Conservation (phyloP, 2,329 filamentous ascomycete genomes). For the Monilinia aucupariae region DNA sequence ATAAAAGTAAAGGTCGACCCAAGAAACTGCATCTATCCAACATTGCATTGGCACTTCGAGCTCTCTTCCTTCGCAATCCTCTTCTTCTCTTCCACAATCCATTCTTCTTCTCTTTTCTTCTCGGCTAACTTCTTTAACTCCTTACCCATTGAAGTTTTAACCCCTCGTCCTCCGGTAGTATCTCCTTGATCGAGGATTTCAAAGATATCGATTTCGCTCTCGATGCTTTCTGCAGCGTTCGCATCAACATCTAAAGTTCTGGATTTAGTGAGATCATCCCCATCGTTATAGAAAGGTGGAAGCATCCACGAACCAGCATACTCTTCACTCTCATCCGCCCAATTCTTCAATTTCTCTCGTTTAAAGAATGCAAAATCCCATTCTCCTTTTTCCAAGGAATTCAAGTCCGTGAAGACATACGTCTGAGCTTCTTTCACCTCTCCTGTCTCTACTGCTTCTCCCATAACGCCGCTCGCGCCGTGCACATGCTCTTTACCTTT, state of each 20-base stretch:
- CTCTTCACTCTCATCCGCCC: constrained; percentile 34
- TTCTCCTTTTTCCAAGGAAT: constrained; percentile 61
- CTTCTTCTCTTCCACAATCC: not conserved
- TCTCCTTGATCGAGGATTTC: not conserved
- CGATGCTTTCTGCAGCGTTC: not conserved
- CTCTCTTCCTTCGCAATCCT: not conserved
- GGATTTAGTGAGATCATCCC: not conserved
- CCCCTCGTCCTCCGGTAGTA: constrained; percentile 10
- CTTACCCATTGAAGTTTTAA: constrained; percentile 6
- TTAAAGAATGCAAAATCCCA: constrained; percentile 89
- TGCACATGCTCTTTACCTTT: not conserved
- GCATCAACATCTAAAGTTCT: constrained; percentile 9
- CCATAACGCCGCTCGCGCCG: not conserved
- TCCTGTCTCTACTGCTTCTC: constrained; percentile 19
- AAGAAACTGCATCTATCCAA: not conserved
- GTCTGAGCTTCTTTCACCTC: constrained; percentile 42
- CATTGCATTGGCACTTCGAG: not conserved
- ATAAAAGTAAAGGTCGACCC: not conserved
- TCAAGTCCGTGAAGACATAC: constrained; percentile 56
- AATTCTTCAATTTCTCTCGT: constrained; percentile 60
- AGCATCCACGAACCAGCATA: constrained; percentile 23
- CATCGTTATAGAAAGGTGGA: not conserved
- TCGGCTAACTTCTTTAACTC: not conserved
- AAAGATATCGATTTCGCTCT: not conserved
- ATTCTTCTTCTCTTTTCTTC: constrained; percentile 2